Base-by-base conservation (phyloP, 2,329 filamentous ascomycete species). In the Fragosphaeria purpurea region DNA sequence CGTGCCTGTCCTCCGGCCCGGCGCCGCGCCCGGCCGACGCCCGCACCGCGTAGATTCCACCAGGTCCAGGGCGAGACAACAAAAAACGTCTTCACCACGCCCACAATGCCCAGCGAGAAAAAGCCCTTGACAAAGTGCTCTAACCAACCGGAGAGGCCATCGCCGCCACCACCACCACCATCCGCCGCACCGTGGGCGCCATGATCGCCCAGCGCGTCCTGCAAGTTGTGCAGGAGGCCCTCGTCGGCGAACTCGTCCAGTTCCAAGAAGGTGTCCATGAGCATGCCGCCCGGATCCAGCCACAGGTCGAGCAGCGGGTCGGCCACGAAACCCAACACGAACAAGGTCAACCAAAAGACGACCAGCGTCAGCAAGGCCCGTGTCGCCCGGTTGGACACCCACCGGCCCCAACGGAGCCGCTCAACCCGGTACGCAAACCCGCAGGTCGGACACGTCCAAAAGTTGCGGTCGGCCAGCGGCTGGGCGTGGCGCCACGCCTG, bases 301-400 rank as follows among this genome's bases (percentile, higher is more conserved):
- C 91, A 95, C 33, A 95, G 70, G 59, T 89, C 87, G 65, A 97
- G 84, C 53, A 97, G 88, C 1, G 90, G 90, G 66, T 97, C 90
- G 53, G 90, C 91, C 57, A 97, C 69, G 61, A 96, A 97, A 41
- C 93, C 93, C 50, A 97, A 79, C 1, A 87, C 40, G 61, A 95
- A 97, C 32, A 95, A 75, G 47, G 83, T 76, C 42, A 82, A 55
- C 38, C 88, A 51, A 56, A 96, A 77, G 55, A 95, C 85, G 22
- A 74, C 46, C 3, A 87, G 58, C 1, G 91, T 96, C 58, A 97
- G 70, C 1, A 69, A 63, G 34, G 88, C 70, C 61, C 94, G 85
- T 5, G 85, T 73, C 50, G 77, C 65, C 57, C 75, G 75, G 69
- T 82, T 86, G 62, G 77, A 80, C 47, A 89, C 71, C 68, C 82